Percentiles rank a stretch among this genome's conserved stretches.
These are phyloP conservation scores for Ambrosia hybrid DNA, from an alignment of 140 eudicot genomes.

Conservation along the genomic window DNA sequence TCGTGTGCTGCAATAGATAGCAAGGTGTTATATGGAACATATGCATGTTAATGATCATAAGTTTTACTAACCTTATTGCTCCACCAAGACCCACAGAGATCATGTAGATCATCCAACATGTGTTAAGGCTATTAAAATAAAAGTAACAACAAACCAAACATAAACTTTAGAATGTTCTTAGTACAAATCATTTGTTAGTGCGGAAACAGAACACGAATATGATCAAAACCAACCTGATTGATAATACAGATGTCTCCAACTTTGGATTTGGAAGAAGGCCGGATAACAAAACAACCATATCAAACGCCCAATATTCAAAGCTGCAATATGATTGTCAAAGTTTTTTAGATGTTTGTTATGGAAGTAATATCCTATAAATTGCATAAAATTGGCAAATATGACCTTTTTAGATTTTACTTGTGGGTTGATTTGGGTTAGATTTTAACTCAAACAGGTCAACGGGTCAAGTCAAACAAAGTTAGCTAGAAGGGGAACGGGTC, in stretches of 20 bases:
- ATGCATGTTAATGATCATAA: background rate
- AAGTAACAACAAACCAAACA: background rate
- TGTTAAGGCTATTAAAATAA: constrained; percentile 60
- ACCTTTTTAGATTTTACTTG: background rate
- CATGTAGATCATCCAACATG: constrained; percentile 85
- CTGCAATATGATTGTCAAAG: too few species aligned
- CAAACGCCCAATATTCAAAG: constrained; percentile 80
- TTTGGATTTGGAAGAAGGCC: constrained; percentile 82
- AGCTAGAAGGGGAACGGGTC: background rate
- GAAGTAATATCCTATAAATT: too few species aligned
- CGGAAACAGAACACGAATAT: background rate
- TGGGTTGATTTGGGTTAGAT: background rate
- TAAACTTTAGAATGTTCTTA: background rate
- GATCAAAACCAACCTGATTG: constrained; percentile 47
- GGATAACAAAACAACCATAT: constrained; percentile 78
- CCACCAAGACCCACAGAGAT: constrained; percentile 82
- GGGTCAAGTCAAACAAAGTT: background rate
- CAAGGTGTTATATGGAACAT: constrained; percentile 9
- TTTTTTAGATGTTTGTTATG: too few species aligned
- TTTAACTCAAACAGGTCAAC: background rate
- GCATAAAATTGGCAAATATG: background rate
- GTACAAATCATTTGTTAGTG: background rate
- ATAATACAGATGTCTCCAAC: constrained; percentile 73
- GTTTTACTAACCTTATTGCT: constrained; percentile 64
- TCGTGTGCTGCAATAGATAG: constrained; percentile 50